Conservation (phyloP, 805 yeast species). For the Komagataella pseudopastoris region DNA sequence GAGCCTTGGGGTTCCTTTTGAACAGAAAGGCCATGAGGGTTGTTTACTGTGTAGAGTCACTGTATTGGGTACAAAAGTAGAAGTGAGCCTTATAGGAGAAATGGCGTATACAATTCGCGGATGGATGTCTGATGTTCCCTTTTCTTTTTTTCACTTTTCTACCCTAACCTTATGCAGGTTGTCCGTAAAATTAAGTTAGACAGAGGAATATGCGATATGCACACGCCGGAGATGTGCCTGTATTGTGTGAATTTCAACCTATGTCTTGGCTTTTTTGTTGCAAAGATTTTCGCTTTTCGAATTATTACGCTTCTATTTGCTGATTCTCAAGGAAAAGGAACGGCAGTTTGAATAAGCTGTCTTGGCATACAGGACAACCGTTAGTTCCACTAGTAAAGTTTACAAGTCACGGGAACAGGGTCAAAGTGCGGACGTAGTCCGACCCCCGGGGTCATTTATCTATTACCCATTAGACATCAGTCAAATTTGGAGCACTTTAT, state of each 20-base stretch:
- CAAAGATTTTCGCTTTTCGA: too few species aligned
- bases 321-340: too few species aligned
- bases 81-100: not conserved
- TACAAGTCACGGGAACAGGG: not conserved
- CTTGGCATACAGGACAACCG: not conserved
- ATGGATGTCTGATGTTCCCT: not conserved
- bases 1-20: slow-evolving; percentile 83
- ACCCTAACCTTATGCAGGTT: too few species aligned
- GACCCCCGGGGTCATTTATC: too few species aligned
- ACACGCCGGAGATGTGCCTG: too few species aligned
- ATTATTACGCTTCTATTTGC: not conserved
- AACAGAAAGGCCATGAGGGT: slow-evolving; percentile 72
- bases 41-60: not conserved
- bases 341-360: not conserved
- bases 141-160: too few species aligned
- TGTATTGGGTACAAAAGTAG: not conserved
- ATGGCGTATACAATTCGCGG: not conserved
- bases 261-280: too few species aligned
- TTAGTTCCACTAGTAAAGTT: not conserved
- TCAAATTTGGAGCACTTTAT: too few species aligned
- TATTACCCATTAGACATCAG: not conserved
- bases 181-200: too few species aligned
- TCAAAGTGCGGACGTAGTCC: too few species aligned
- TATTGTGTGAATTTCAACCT: too few species aligned
- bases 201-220: too few species aligned